Conservation (phyloP, 495 filamentous ascomycete species). For the Bacidia gigantensis region DNA sequence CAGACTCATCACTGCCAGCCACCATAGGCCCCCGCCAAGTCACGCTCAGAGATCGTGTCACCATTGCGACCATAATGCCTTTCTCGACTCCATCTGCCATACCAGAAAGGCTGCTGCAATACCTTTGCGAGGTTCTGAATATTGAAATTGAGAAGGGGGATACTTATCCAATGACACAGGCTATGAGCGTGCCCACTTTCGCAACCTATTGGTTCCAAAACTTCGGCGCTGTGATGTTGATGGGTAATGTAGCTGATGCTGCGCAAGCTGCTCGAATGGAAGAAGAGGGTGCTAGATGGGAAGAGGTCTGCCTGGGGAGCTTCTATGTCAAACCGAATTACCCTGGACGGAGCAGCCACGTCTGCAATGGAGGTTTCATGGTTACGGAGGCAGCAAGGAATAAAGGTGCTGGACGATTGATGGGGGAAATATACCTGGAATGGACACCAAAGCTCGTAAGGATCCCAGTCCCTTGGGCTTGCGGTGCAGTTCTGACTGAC, state of each 20-base stretch:
- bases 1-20: constrained; percentile 42
- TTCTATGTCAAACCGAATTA: constrained; percentile 98
- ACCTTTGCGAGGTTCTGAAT: constrained; percentile 77
- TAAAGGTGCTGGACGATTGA: constrained; percentile 75
- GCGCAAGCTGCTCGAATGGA: constrained; percentile 46
- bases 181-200: constrained; percentile 62
- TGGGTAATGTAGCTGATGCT: constrained; percentile 60
- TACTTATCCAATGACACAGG: constrained; percentile 85
- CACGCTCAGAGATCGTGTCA: constrained; percentile 77
- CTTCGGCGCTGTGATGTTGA: constrained; percentile 85
- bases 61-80: constrained; percentile 79
- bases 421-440: constrained; percentile 90
- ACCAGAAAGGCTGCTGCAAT: constrained; percentile 59
- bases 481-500: not conserved
- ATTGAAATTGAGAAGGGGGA: constrained; percentile 93
- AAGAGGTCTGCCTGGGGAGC: constrained; percentile 72
- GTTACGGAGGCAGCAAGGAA: constrained; percentile 84
- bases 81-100: constrained; percentile 64
- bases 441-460: constrained; percentile 79
- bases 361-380: constrained; percentile 92
- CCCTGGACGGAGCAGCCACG: constrained; percentile 85
- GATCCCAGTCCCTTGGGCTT: not conserved
- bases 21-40: constrained; percentile 70
- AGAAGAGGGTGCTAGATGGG: constrained; percentile 56
- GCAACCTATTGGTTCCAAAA: constrained; percentile 90